Evolutionary conservation across 345 rosid species (phyloP), one percentile per base, ranked within the genome.

Genomic region (Populus tremula): DNA sequence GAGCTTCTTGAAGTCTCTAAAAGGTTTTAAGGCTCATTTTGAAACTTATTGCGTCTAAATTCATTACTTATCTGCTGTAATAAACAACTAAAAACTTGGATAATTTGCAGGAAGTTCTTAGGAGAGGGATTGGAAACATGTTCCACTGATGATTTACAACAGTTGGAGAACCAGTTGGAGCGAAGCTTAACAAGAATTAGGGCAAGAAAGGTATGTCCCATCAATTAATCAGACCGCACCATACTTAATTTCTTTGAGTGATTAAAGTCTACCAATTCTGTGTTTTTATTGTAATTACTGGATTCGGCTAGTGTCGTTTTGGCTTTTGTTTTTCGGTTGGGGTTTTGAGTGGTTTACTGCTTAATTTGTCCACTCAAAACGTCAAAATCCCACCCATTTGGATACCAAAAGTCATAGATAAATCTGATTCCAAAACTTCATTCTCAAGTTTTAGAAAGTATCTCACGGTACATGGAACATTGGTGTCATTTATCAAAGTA

Each of bases 121-220:
- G 99, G 99, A 84, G 88, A 86, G 72, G 94, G 89, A 47, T 81
- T 95, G 77, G 94, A 86, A 16, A 67, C 81, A 35, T 93, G 96
- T 81, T 82, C 93, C 25, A n/a, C 80, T 23, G 92, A 90, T 49
- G 99, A 95, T 77, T 86, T 95, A 45, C 84, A 85, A 65, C 90
- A 87, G 72, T 29, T 91, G 45, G 99, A 93, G 84, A 91, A 78
- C 77, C 97, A 95, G 78, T 17, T 93, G 83, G 97, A 91, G 35
- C 85, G 87, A 83, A 84, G 98, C 86, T 87, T 95, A 70, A 78
- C 81, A 77, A 89, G 79, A 84, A 89, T 95, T 71, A 87, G 97
- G 88, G 90, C 91, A 33, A 91, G 84, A 89, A 93, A 93, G 99
- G 98, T 93, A 80, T 70, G 18, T 71, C 25, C 47, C 47, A 2